Evolutionary conservation across 345 rosid genomes (phyloP).

Genomic region (Citrus cavaleriei): DNA sequence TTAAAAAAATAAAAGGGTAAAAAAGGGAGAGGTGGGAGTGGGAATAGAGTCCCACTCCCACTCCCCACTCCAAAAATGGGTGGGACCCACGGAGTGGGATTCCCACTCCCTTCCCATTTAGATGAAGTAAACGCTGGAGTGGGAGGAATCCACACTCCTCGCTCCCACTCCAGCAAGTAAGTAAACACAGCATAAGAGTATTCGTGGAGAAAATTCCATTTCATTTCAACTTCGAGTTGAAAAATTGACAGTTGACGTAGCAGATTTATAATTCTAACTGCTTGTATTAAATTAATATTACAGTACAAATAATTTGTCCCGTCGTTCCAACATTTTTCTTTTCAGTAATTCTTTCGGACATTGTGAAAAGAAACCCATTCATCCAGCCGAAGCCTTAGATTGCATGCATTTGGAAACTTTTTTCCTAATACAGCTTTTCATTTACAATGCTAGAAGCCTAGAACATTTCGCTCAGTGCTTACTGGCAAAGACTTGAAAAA

Average conservation of each 20-base stretch:
- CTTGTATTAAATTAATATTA: not conserved
- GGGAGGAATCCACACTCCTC: too few species aligned
- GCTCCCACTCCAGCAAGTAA: too few species aligned
- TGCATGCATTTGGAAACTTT: too few species aligned
- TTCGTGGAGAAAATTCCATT: not conserved
- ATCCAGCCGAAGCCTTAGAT: not conserved
- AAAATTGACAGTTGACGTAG: not conserved
- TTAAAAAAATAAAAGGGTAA: too few species aligned
- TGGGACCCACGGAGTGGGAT: too few species aligned
- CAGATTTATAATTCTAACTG: not conserved
- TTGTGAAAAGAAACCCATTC: not conserved
- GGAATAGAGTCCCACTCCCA: too few species aligned
- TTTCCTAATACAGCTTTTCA: not conserved
- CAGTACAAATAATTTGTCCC: too few species aligned
- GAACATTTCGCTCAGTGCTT: not conserved
- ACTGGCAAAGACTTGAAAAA: not conserved
- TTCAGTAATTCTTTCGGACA: not conserved
- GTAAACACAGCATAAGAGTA: not conserved
- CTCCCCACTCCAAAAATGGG: too few species aligned
- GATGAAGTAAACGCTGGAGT: too few species aligned
- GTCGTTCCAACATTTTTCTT: not conserved
- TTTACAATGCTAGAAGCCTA: not conserved
- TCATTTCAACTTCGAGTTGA: not conserved
- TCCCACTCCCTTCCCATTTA: too few species aligned
- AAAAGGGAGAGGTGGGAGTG: too few species aligned